Evolutionary conservation across 805 yeast species (phyloP), one percentile per base, ranked within the genome.

Genomic region (Blastobotrys peoriensis): DNA sequence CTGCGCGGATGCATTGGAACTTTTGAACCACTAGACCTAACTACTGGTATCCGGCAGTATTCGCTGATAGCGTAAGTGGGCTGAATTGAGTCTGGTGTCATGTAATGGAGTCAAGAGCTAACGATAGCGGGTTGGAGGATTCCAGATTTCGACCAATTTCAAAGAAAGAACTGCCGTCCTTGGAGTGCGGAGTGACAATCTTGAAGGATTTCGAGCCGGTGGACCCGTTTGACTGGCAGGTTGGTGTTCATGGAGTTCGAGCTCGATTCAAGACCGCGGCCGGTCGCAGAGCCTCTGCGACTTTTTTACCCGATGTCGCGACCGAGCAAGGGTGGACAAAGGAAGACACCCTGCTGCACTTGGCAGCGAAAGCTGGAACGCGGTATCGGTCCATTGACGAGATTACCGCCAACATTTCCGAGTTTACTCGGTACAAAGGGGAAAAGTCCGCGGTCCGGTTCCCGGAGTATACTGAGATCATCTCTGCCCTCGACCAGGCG

Each of bases 1-100:
- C 67, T 91, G 39, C 69, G 98, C 36, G 98, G 98, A 0, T 91
- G 98, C 59, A 93, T 91, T 44, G 98, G 98, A 1, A 89, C 96
- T 0, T 93, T 93, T 60, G 67, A 71, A 16, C 65, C 74, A 13
- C 61, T 74, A 45, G 69, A 73, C 0, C 53, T 85, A 2, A 79
- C 73, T 15, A 41, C 57, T 1, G 96, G 93, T 0, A 71, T 88
- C 3, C 60, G 66, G 18, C 69, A 71, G 33, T 91, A 81, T 58
- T 71, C 96, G 0, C 43, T 82, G 15, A 64, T 72, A 30, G 79
- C 89, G 37, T 59, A 44, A 46, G 62, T 49, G 17, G n/a, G 33
- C 1, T 20, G n/a, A n/a, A n/a, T n/a, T n/a, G n/a, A n/a, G n/a
- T n/a, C n/a, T n/a, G n/a, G n/a, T n/a, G n/a, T n/a, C 38, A 3